Conservation (phyloP, 805 yeast species). For the Diddensiella transvaalensis region DNA sequence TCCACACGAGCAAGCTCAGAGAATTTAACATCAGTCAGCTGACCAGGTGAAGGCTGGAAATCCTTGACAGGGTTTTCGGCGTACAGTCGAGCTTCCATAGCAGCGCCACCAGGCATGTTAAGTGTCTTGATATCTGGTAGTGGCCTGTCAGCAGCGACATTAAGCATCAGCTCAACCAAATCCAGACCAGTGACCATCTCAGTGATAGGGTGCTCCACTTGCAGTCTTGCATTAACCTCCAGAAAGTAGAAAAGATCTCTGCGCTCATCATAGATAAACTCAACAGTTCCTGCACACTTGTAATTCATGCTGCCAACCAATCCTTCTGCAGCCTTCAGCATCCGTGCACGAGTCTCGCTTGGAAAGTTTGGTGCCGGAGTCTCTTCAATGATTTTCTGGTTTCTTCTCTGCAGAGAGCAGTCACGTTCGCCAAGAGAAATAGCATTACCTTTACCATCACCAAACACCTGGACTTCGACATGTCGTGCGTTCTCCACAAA, state of each 20-base stretch:
- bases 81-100: slow-evolving; percentile 95
- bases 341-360: slow-evolving; percentile 62
- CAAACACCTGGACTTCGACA: slow-evolving; percentile 94
- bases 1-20: slow-evolving; percentile 93
- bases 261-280: slow-evolving; percentile 82
- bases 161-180: slow-evolving; percentile 94
- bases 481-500: slow-evolving; percentile 95
- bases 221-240: slow-evolving; percentile 94
- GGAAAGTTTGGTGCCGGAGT: slow-evolving; percentile 97
- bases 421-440: slow-evolving; percentile 96
- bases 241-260: slow-evolving; percentile 90
- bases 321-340: slow-evolving; percentile 82
- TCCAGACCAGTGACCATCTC: slow-evolving; percentile 94
- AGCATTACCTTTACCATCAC: slow-evolving; percentile 92
- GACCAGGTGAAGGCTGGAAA: slow-evolving; percentile 96
- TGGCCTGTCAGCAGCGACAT: slow-evolving; percentile 83
- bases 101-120: slow-evolving; percentile 71
- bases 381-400: slow-evolving; percentile 94
- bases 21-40: slow-evolving; percentile 75
- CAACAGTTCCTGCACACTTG: slow-evolving; percentile 97
- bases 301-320: slow-evolving; percentile 80
- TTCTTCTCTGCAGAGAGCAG: slow-evolving; percentile 95
- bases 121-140: slow-evolving; percentile 62
- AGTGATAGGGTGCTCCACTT: slow-evolving; percentile 97
- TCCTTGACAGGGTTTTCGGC: slow-evolving; percentile 97